phyloP scores from a whole-genome alignment of 2,329 filamentous ascomycete species.

The Plectosphaerella sp. region DNA sequence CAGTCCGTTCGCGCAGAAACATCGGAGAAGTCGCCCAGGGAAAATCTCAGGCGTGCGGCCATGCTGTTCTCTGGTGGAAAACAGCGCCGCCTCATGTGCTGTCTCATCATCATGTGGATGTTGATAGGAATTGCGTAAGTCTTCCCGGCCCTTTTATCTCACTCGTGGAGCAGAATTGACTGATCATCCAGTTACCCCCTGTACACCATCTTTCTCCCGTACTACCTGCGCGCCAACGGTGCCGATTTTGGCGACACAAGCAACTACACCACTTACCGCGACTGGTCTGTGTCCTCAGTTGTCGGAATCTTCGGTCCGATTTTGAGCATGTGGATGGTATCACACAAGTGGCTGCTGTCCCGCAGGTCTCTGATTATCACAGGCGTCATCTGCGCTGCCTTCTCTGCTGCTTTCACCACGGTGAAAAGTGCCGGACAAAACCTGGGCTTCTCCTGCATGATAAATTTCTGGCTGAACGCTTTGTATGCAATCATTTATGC shows the following conservation, averaged over 20 bases:
- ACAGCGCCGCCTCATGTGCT: not conserved
- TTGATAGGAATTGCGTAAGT: not conserved
- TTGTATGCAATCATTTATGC: slow-evolving; percentile 14
- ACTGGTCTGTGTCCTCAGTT: not conserved
- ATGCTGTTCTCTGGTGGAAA: not conserved
- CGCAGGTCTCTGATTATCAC: slow-evolving; percentile 9
- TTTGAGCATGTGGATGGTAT: not conserved
- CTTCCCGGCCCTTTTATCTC: not conserved
- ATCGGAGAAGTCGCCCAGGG: not conserved
- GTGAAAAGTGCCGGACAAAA: slow-evolving; percentile 14
- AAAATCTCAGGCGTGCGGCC: not conserved
- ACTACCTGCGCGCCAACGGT: not conserved
- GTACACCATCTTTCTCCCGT: not conserved
- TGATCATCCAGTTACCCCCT: not conserved
- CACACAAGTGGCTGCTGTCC: slow-evolving; percentile 5
- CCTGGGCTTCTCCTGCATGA: slow-evolving; percentile 17
- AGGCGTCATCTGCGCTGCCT: slow-evolving; percentile 12
- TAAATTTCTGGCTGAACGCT: slow-evolving; percentile 15
- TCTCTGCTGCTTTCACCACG: slow-evolving; percentile 15
- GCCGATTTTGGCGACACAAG: not conserved
- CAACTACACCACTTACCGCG: not conserved
- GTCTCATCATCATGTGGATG: not conserved
- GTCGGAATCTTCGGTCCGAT: not conserved
- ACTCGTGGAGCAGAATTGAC: not conserved
- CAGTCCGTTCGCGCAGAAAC: too few species aligned